phyloP scores from a whole-genome alignment of 331 rosid species.

The Spiraea crenata region DNA sequence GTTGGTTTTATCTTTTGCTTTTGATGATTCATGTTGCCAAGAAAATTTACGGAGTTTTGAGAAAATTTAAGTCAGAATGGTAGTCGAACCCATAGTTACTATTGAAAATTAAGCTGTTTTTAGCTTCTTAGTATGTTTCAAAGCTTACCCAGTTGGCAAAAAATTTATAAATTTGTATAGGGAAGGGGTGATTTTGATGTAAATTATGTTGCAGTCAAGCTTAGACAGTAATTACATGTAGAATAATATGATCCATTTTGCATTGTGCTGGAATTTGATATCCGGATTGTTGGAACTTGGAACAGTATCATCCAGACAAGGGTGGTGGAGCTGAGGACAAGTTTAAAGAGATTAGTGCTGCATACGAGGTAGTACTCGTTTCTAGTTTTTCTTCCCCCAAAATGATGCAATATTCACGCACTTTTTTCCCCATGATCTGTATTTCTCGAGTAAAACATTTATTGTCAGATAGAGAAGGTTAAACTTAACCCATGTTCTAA shows the following conservation, averaged over 20 bases:
- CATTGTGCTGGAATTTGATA: conserved; percentile 14
- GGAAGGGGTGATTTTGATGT: background rate
- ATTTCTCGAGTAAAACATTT: conserved; percentile 2
- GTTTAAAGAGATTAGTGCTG: conserved; percentile 95
- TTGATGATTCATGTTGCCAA: conserved; percentile 6
- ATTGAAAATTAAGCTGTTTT: too few species aligned
- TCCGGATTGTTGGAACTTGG: conserved; percentile 18
- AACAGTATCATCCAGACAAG: conserved; percentile 91
- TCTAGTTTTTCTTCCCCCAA: conserved; percentile 16
- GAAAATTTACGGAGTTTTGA: background rate
- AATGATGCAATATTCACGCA: background rate
- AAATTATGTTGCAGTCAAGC: background rate
- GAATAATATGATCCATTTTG: conserved; percentile 3
- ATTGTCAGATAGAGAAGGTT: background rate
- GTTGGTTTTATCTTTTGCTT: background rate
- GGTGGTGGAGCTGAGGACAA: conserved; percentile 83
- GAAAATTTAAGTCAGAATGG: too few species aligned
- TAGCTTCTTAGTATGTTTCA: background rate
- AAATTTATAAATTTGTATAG: background rate
- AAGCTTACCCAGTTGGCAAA: background rate
- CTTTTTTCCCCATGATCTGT: background rate
- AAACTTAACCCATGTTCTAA: background rate
- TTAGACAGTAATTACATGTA: too few species aligned
- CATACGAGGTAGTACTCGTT: conserved; percentile 69
- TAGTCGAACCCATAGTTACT: too few species aligned